Conservation (phyloP, 148 eudicot species). For the Bassia scoparia region DNA sequence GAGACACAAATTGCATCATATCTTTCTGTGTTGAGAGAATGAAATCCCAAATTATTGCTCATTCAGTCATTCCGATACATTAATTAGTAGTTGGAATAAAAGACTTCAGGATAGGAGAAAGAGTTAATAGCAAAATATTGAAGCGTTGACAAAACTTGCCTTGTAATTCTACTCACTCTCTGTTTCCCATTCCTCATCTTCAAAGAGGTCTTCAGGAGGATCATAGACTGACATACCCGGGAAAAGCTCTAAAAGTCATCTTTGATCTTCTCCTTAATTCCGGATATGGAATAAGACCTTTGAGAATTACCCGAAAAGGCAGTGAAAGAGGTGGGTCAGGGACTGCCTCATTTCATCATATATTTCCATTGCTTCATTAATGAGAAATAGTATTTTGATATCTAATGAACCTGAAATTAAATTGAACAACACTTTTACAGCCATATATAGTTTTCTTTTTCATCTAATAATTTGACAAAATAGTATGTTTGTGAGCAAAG, state of each 20-base stretch:
- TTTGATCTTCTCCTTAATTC: conserved; percentile 86
- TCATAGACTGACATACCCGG: conserved; percentile 70
- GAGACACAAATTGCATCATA: neutral
- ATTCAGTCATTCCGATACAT: no score
- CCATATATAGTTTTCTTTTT: no score
- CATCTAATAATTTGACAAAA: no score
- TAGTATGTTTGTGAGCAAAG: no score
- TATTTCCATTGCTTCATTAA: conserved; percentile 75
- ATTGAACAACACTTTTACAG: no score
- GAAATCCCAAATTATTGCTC: neutral
- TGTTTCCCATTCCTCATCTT: conserved; percentile 44
- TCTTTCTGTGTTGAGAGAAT: neutral
- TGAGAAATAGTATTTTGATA: no score
- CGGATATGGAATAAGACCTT: conserved; percentile 82
- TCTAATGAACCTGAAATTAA: no score
- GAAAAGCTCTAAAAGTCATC: conserved; percentile 77
- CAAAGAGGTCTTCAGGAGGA: conserved; percentile 78
- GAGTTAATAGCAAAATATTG: neutral
- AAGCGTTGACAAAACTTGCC: neutral
- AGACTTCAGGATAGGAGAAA: neutral
- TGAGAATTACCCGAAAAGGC: conserved; percentile 82
- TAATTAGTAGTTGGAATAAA: neutral
- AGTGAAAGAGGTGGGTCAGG: conserved; percentile 83
- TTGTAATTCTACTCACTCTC: no score
- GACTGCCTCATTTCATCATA: conserved; percentile 84